Percentiles rank a stretch among this genome's conserved stretches.
Conservation (phyloP, 805 yeast genomes). For the Jamesozyma lodderae region DNA sequence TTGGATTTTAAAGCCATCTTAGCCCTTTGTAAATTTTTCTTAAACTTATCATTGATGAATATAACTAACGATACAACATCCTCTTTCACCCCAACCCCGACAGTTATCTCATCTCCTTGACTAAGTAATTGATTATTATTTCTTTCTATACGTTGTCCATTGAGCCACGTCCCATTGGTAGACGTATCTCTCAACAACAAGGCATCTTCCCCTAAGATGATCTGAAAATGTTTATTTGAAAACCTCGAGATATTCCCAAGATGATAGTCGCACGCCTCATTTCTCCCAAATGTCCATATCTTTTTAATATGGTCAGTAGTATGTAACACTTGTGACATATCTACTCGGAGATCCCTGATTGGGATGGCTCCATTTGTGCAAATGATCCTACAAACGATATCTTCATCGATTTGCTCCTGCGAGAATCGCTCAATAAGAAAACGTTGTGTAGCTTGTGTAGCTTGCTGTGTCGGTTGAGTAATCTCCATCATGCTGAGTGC, state of each 20-base stretch:
- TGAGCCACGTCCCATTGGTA: slow-evolving; percentile 89
- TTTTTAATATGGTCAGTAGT: slow-evolving; percentile 26
- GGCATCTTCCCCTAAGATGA: slow-evolving; percentile 56
- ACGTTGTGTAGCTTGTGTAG: slow-evolving; percentile 34
- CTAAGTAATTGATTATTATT: slow-evolving; percentile 71
- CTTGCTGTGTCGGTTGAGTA: slow-evolving; percentile 38
- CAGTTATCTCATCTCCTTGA: slow-evolving; percentile 89
- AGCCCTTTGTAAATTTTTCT: slow-evolving; percentile 19
- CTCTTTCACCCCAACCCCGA: slow-evolving; percentile 74
- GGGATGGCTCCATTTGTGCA: slow-evolving; percentile 51
- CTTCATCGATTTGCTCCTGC: slow-evolving; percentile 33
- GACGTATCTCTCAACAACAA: slow-evolving; percentile 52
- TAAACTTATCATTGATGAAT: slow-evolving; percentile 33
- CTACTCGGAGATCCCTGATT: slow-evolving; percentile 37
- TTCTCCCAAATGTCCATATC: slow-evolving; percentile 71
- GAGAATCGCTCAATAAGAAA: slow-evolving; percentile 30
- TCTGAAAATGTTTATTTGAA: slow-evolving; percentile 63
- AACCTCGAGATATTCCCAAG: slow-evolving; percentile 56
- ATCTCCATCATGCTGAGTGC: no score
- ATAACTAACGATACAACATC: slow-evolving; percentile 51
- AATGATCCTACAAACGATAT: slow-evolving; percentile 45
- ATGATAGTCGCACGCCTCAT: slow-evolving; percentile 50
- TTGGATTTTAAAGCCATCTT: slow-evolving; percentile 6
- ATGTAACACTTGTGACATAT: slow-evolving; percentile 23
- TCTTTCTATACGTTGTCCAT: slow-evolving; percentile 61